phyloP scores from a whole-genome alignment of 495 filamentous ascomycete species.

The Chlorociboria aeruginascens region DNA sequence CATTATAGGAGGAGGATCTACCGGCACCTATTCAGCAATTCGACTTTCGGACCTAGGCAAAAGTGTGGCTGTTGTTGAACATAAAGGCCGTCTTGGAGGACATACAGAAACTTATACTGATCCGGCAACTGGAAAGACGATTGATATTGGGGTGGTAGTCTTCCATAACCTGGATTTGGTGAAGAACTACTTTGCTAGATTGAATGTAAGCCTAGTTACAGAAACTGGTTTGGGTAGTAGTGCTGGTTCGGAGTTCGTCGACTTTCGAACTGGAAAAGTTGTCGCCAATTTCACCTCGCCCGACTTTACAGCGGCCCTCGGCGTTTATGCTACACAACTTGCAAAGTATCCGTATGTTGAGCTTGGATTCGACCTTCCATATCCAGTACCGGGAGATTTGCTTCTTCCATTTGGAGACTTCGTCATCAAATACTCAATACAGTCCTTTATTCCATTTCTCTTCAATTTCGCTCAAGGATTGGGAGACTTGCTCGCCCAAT shows the following conservation, averaged over 20 bases:
- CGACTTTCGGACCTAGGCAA: conserved; percentile 26
- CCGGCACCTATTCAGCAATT: conserved; percentile 34
- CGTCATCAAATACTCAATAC: conserved; percentile 22
- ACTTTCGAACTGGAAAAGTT: conserved; percentile 9
- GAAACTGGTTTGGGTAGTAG: background rate
- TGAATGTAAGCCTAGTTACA: conserved; percentile 21
- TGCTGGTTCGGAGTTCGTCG: background rate
- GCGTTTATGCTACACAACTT: conserved; percentile 22
- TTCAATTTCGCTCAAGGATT: conserved; percentile 8
- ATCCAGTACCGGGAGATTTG: conserved; percentile 22
- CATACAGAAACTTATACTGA: conserved; percentile 32
- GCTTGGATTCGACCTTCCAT: conserved; percentile 20
- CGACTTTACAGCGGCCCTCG: conserved; percentile 14
- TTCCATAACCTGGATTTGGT: conserved; percentile 17
- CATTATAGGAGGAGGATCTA: conserved; percentile 37
- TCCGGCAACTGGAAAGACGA: background rate
- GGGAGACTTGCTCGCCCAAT: conserved; percentile 13
- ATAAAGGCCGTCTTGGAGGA: conserved; percentile 29
- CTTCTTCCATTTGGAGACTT: conserved; percentile 24
- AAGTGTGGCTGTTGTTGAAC: conserved; percentile 32
- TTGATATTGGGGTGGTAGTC: conserved; percentile 3
- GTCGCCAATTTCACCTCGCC: conserved; percentile 8
- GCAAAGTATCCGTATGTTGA: conserved; percentile 25
- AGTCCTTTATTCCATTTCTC: conserved; percentile 6
- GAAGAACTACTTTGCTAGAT: conserved; percentile 29